Percentiles rank a stretch among this genome's conserved stretches.
These are phyloP conservation scores for Allomyces macrogynus DNA, from an alignment of 192 early-diverging fungal genomes.

Conservation along the genomic window DNA sequence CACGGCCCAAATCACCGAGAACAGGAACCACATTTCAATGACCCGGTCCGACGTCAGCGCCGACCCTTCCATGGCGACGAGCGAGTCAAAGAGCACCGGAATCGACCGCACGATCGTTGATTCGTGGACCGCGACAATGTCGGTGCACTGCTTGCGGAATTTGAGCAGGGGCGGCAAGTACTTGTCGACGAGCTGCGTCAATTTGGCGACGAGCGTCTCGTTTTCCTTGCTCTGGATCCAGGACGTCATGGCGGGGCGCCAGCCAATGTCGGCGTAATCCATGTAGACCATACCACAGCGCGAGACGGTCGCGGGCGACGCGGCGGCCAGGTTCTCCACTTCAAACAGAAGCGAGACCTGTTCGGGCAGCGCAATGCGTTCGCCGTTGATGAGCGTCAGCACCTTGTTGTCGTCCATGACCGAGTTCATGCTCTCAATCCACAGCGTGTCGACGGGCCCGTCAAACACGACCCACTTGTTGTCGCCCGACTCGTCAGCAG, in stretches of 20 bases:
- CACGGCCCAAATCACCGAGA: conserved; percentile 53
- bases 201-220: conserved; percentile 14
- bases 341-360: conserved; percentile 99
- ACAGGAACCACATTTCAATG: conserved; percentile 55
- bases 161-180: conserved; percentile 65
- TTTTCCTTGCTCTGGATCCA: conserved; percentile 25
- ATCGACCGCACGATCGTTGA: conserved; percentile 52
- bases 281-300: conserved; percentile 98
- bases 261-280: conserved; percentile 30
- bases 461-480: conserved; percentile 99
- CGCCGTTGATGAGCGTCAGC: conserved; percentile 94
- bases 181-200: conserved; percentile 20
- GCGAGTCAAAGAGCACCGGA: conserved; percentile 35
- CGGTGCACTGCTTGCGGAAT: conserved; percentile 48
- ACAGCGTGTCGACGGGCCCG: conserved; percentile 98
- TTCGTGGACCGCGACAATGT: conserved; percentile 64
- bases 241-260: conserved; percentile 22
- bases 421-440: conserved; percentile 97
- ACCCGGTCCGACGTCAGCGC: conserved; percentile 69
- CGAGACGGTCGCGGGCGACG: conserved; percentile 91
- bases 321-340: conserved; percentile 89
- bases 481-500: conserved; percentile 75
- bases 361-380: conserved; percentile 76
- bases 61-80: conserved; percentile 50
- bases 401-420: conserved; percentile 96